Evolutionary conservation across 441 rosid genomes (phyloP).

Genomic region (Hura crepitans): DNA sequence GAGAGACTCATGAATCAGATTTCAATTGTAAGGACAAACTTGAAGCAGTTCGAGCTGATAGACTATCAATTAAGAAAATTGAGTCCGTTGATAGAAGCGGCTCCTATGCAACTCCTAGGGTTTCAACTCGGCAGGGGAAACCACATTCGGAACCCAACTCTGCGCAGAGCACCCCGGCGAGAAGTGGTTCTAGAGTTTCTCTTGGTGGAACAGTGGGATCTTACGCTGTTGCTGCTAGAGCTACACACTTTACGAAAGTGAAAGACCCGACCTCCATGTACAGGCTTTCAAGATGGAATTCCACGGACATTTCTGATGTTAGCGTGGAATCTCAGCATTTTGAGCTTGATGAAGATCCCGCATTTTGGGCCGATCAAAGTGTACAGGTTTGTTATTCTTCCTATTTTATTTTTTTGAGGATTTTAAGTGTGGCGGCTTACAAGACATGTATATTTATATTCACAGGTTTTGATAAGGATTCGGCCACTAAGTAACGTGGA

Average conservation of each 20-base stretch:
- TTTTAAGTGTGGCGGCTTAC: neutral
- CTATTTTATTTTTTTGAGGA: conserved; percentile 4
- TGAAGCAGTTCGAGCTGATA: conserved; percentile 24
- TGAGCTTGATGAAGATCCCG: conserved; percentile 63
- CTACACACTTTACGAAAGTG: conserved; percentile 35
- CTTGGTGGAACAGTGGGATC: conserved; percentile 39
- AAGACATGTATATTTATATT: neutral
- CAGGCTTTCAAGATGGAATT: conserved; percentile 50
- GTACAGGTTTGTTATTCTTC: conserved; percentile 54
- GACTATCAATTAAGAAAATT: conserved; percentile 28
- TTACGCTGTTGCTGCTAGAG: conserved; percentile 34
- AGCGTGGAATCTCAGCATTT: conserved; percentile 49
- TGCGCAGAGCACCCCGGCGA: conserved; percentile 70
- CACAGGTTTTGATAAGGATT: conserved; percentile 77
- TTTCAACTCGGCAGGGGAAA: conserved; percentile 43
- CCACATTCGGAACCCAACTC: conserved; percentile 62
- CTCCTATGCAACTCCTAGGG: conserved; percentile 43
- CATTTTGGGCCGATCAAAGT: conserved; percentile 79
- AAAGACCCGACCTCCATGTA: conserved; percentile 45
- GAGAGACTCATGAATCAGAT: conserved; percentile 32
- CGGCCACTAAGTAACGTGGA: conserved; percentile 68
- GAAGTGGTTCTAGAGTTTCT: conserved; percentile 55
- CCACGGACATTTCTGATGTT: conserved; percentile 36
- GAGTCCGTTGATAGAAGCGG: conserved; percentile 32
- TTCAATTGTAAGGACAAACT: conserved; percentile 37